Base-by-base conservation (phyloP, 225 moss, liverwort and hornwort species). In the Sphagnum contortum region DNA sequence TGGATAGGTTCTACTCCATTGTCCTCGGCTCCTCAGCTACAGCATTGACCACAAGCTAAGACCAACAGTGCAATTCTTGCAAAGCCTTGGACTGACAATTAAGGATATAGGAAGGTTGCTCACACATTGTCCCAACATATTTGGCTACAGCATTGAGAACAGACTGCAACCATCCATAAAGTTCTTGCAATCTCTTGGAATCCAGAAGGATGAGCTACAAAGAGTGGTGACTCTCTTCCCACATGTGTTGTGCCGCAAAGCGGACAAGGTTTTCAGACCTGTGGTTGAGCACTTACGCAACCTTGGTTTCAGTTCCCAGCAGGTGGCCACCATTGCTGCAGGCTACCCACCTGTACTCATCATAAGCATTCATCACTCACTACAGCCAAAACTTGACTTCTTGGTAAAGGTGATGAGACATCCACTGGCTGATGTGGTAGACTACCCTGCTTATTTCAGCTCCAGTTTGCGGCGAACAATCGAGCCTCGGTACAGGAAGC, bases 21-120 rank as follows among this genome's bases (percentile, higher is more conserved):
- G 89, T 65, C 86, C 86, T 45, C 78, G 86, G 55, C 75, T 89
- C 44, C 58, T 83, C 45, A 89, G 86, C 71, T 89, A 86, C 71
- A 86, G 86, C 80, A 81, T 89, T 6, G 85, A 89, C 9, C 59
- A 78, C 70, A 89, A 89, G 74, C 55, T 89, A 70, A 72, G 55
- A 9, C 86, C 78, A 47, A 59, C 74, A 13, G 79, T 79, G 66
- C 57, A 66, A 47, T 89, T 72, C 71, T 66, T 84, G 8, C 66
- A 69, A 47, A 65, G 56, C 54, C 60, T 87, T 10, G 83, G 84
- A 4, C 63, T 88, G 8, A 49, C 67, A n/a, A 73, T 63, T 71
- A 10, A 70, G 54, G 87, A 81, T 45, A 61, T 84, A 61, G 84
- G 81, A 3, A 74, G 79, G 48, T 67, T 77, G 58, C 45, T 88